Conservation (phyloP, 2,329 filamentous ascomycete genomes). For the Xylariaceae sp. region DNA sequence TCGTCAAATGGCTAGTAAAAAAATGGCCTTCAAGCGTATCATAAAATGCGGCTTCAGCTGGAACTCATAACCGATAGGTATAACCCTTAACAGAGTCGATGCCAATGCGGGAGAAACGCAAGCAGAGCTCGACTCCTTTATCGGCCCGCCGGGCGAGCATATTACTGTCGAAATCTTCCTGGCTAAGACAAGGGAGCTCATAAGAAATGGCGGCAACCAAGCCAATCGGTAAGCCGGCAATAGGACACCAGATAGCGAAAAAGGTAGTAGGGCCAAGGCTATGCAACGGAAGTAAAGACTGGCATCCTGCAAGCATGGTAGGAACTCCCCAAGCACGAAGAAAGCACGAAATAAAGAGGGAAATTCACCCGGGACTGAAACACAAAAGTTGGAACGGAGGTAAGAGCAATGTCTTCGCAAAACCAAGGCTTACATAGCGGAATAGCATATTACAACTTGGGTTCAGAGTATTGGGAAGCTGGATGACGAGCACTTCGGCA, state of each 20-base stretch:
- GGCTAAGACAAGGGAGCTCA: slow-evolving; percentile 22
- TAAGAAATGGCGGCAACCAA: slow-evolving; percentile 28
- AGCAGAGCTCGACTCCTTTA: slow-evolving; percentile 13
- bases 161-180: slow-evolving; percentile 22
- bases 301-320: slow-evolving; percentile 23
- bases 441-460: slow-evolving; percentile 19
- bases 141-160: slow-evolving; percentile 1
- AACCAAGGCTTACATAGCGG: slow-evolving; percentile 20
- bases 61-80: slow-evolving; percentile 26
- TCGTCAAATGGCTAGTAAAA: slow-evolving; percentile 22
- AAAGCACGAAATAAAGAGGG: slow-evolving; percentile 3
- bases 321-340: slow-evolving; percentile 15
- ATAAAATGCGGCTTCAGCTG: slow-evolving; percentile 20
- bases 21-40: slow-evolving; percentile 18
- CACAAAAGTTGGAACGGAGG: not conserved
- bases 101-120: slow-evolving; percentile 19
- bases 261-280: slow-evolving; percentile 23
- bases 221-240: slow-evolving; percentile 22
- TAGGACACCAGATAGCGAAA: slow-evolving; percentile 24
- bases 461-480: slow-evolving; percentile 26
- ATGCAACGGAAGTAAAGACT: slow-evolving; percentile 22
- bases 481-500: slow-evolving; percentile 22
- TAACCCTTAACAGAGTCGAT: slow-evolving; percentile 19
- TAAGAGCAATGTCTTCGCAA: not conserved
- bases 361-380: slow-evolving; percentile 8